Percentiles rank a stretch among this genome's conserved stretches.
Evolutionary conservation across 2,329 filamentous ascomycete species (phyloP).

Genomic region (Talaromyces sp.): DNA sequence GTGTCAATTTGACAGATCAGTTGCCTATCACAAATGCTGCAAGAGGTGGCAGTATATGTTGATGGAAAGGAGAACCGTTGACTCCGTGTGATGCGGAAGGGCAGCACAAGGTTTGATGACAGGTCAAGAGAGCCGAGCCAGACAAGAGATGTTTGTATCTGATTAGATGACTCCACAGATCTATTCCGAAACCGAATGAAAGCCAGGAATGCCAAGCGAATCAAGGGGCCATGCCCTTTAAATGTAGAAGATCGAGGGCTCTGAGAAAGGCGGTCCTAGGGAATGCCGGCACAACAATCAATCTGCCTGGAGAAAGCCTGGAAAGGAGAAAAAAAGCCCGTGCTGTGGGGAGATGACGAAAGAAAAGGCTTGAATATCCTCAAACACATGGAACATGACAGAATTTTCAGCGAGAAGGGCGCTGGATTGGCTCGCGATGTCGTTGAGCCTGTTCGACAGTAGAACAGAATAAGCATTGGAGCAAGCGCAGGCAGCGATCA

Average conservation of each 20-base stretch:
- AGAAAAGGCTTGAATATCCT: conserved; percentile 1
- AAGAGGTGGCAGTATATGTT: neutral
- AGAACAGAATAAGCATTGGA: conserved; percentile 5
- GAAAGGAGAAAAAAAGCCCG: neutral
- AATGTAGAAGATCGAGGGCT: neutral
- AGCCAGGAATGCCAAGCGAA: neutral
- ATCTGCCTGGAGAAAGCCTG: neutral
- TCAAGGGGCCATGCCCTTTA: conserved; percentile 4
- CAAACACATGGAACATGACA: neutral
- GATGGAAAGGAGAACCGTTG: neutral
- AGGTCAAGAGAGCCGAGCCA: conserved; percentile 1
- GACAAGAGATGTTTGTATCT: neutral
- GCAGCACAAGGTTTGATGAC: neutral
- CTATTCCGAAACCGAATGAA: neutral
- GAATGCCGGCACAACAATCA: neutral
- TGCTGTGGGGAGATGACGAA: neutral
- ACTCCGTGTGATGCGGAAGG: neutral
- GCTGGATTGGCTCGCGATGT: neutral
- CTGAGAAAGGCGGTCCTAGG: neutral
- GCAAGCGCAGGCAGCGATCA: conserved; percentile 6
- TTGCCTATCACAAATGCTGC: neutral
- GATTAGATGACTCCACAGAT: neutral
- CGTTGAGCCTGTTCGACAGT: neutral
- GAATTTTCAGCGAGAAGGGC: neutral
- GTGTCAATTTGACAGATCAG: neutral